These are phyloP conservation scores for Agrostemma githago DNA, from an alignment of 148 eudicot genomes.

Conservation along the genomic window DNA sequence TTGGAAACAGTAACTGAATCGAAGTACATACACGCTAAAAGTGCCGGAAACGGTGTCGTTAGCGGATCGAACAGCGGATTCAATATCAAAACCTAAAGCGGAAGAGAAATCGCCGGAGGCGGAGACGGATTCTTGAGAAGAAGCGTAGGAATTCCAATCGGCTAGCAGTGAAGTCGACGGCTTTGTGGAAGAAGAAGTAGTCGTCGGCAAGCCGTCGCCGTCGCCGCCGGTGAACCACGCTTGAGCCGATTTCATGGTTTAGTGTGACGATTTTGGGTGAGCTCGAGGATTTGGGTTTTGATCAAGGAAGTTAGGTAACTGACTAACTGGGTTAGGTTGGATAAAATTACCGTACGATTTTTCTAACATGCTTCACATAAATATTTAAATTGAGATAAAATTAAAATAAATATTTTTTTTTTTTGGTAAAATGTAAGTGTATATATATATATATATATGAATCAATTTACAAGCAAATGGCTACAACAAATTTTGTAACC, in stretches of 20 bases:
- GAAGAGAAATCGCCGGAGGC: constrained; percentile 39
- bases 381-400: too few species aligned
- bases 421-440: too few species aligned
- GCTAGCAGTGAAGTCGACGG: constrained; percentile 48
- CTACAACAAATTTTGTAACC: too few species aligned
- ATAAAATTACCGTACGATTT: too few species aligned
- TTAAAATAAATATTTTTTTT: too few species aligned
- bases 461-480: too few species aligned
- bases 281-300: not conserved
- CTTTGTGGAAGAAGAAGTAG: constrained; percentile 28
- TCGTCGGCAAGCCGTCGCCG: constrained; percentile 17
- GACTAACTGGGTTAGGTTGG: too few species aligned
- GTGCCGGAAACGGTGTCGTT: constrained; percentile 89
- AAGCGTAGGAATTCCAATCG: constrained; percentile 86
- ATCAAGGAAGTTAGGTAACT: not conserved
- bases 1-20: not conserved
- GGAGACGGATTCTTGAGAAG: constrained; percentile 29
- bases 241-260: constrained; percentile 39
- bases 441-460: too few species aligned
- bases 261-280: not conserved
- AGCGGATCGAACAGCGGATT: constrained; percentile 93
- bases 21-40: constrained; percentile 57
- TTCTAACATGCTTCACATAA: too few species aligned
- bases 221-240: constrained; percentile 46
- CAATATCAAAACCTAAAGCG: constrained; percentile 66